phyloP scores from a whole-genome alignment of 805 yeast genomes.

The Lachancea sp. region DNA sequence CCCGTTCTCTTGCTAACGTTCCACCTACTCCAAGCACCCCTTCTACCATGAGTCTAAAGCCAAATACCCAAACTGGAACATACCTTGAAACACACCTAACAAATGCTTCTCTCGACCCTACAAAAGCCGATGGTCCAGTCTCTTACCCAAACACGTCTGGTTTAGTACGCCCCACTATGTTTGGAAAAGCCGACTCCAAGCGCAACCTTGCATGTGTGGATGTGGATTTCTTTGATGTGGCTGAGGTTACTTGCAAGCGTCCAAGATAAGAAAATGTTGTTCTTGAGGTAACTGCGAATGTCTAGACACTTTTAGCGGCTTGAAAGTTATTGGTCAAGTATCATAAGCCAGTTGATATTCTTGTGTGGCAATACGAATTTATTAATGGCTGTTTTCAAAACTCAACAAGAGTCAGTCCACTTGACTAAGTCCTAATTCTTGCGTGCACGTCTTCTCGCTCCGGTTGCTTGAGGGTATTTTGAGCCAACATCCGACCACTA shows the following conservation, averaged over 20 bases:
- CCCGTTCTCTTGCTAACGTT: conserved; percentile 3
- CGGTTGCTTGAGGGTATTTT: too few species aligned
- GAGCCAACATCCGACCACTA: too few species aligned
- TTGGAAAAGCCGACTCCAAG: conserved; percentile 16
- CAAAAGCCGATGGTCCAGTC: not conserved
- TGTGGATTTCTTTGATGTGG: conserved; percentile 20
- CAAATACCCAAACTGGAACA: conserved; percentile 7
- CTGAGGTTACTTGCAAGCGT: conserved; percentile 6
- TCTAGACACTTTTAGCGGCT: too few species aligned
- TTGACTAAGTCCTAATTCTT: too few species aligned
- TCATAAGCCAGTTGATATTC: too few species aligned
- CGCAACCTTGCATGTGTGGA: conserved; percentile 26
- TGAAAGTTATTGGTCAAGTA: too few species aligned
- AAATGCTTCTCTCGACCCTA: conserved; percentile 2
- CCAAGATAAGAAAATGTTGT: conserved; percentile 3
- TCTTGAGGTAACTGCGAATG: too few species aligned
- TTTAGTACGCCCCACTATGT: conserved; percentile 5
- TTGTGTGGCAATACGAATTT: too few species aligned
- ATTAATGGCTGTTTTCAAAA: too few species aligned
- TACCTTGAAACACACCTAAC: conserved; percentile 17
- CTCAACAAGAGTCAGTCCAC: too few species aligned
- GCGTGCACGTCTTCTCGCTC: too few species aligned
- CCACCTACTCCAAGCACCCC: conserved; percentile 18
- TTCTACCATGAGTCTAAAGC: conserved; percentile 4
- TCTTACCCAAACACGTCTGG: not conserved